These are phyloP conservation scores for Extremus antarcticus DNA, from an alignment of 495 filamentous ascomycete genomes.

Conservation along the genomic window DNA sequence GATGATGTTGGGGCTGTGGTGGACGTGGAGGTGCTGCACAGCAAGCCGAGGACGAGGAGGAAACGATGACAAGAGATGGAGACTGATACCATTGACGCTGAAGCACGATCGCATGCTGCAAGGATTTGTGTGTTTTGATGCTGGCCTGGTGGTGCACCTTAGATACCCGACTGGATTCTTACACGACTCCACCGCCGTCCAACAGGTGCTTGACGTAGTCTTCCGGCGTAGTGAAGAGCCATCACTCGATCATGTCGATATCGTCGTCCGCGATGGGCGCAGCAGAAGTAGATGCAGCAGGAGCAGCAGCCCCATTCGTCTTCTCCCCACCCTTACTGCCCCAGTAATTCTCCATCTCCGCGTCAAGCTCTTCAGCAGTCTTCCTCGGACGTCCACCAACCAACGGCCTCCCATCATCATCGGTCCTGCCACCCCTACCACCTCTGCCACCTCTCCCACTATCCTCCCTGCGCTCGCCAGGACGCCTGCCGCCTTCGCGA, in stretches of 20 bases:
- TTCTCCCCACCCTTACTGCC: constrained; percentile 17
- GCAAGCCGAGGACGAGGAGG: not conserved
- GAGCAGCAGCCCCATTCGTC: not conserved
- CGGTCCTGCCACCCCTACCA: constrained; percentile 28
- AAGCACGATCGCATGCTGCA: too few species aligned
- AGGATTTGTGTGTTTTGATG: not conserved
- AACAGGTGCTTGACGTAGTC: too few species aligned
- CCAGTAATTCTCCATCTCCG: constrained; percentile 96
- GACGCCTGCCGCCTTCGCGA: constrained; percentile 41
- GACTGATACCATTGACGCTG: too few species aligned
- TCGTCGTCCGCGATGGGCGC: constrained; percentile 11
- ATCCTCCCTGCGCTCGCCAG: constrained; percentile 27
- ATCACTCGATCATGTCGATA: constrained; percentile 19
- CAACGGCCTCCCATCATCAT: constrained; percentile 14
- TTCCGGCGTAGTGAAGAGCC: too few species aligned
- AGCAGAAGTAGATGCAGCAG: not conserved
- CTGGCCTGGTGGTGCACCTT: not conserved
- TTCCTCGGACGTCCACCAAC: constrained; percentile 60
- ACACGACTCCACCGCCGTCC: too few species aligned
- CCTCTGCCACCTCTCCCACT: constrained; percentile 29
- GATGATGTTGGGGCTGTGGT: not conserved
- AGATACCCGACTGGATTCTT: not conserved
- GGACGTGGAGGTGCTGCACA: not conserved
- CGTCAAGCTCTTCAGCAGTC: constrained; percentile 85
- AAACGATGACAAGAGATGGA: not conserved